Conservation (phyloP, 169 alveolate genomes). For the Eimeria sp. region DNA sequence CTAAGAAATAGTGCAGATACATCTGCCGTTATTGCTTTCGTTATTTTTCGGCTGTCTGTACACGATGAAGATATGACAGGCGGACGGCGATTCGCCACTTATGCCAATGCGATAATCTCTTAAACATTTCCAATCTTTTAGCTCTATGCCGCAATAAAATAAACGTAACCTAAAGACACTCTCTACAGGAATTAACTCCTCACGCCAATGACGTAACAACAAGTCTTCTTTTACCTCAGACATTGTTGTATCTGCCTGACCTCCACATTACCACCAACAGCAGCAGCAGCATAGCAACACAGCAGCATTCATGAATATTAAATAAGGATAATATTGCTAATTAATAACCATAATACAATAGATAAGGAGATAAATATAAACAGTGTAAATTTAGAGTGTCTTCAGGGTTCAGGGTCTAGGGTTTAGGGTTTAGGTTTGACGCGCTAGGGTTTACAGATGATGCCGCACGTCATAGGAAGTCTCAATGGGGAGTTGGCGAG, state of each 20-base stretch:
- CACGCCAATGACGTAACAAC: constrained; percentile 22
- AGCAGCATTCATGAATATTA: not conserved
- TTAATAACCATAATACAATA: not conserved
- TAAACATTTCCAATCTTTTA: not conserved
- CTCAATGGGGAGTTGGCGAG: constrained; percentile 3
- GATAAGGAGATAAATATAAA: not conserved
- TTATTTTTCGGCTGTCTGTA: not conserved
- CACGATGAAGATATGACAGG: constrained; percentile 41
- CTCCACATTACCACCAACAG: not conserved
- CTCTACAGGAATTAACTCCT: not conserved
- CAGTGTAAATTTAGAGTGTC: too few species aligned
- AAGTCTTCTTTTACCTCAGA: constrained; percentile 44
- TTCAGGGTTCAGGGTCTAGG: not conserved
- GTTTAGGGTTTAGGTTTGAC: not conserved
- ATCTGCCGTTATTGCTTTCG: not conserved
- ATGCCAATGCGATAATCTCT: constrained; percentile 29
- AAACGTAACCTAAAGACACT: constrained; percentile 4
- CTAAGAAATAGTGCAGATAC: constrained; percentile 12
- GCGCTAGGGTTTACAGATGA: not conserved
- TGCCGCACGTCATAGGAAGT: constrained; percentile 21
- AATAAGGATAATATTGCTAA: not conserved
- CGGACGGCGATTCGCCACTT: not conserved
- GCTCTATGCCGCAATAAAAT: constrained; percentile 34
- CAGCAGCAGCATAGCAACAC: not conserved
- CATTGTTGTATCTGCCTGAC: constrained; percentile 2